Evolutionary conservation across 345 rosid genomes (phyloP).

Genomic region (Salix viminalis): DNA sequence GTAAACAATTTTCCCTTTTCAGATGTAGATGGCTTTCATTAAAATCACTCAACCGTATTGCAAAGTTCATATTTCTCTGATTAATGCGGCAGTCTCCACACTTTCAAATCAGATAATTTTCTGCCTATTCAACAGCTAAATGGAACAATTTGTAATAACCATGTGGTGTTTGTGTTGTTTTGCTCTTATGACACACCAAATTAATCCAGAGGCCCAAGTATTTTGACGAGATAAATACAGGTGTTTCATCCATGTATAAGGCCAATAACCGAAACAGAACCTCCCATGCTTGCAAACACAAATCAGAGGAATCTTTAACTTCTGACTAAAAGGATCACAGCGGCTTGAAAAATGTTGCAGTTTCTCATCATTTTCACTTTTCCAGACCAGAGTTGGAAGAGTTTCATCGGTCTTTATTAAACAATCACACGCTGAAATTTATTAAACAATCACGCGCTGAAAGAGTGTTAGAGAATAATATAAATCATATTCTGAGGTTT

Average conservation of each 20-base stretch:
- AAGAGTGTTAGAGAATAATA: too few species aligned
- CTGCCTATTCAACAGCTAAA: neutral
- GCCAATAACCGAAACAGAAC: neutral
- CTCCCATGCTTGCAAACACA: neutral
- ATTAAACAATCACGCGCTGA: too few species aligned
- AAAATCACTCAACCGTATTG: conserved; percentile 25
- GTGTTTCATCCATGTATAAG: too few species aligned
- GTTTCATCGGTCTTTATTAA: neutral
- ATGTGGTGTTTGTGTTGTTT: neutral
- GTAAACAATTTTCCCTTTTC: conserved; percentile 20
- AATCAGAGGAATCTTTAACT: neutral
- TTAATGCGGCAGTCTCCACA: neutral
- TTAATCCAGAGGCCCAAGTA: too few species aligned
- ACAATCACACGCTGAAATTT: neutral
- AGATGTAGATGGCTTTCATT: conserved; percentile 24
- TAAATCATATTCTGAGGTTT: too few species aligned
- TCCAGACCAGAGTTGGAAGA: neutral
- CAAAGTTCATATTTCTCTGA: neutral
- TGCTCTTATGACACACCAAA: neutral
- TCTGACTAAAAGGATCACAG: neutral
- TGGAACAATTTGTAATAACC: neutral
- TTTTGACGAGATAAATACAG: too few species aligned
- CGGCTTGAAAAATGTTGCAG: neutral
- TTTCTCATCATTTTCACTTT: neutral
- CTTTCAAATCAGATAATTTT: neutral